phyloP scores from a whole-genome alignment of 1,284 basidiomycete species.

The Prillingera fragicola region DNA sequence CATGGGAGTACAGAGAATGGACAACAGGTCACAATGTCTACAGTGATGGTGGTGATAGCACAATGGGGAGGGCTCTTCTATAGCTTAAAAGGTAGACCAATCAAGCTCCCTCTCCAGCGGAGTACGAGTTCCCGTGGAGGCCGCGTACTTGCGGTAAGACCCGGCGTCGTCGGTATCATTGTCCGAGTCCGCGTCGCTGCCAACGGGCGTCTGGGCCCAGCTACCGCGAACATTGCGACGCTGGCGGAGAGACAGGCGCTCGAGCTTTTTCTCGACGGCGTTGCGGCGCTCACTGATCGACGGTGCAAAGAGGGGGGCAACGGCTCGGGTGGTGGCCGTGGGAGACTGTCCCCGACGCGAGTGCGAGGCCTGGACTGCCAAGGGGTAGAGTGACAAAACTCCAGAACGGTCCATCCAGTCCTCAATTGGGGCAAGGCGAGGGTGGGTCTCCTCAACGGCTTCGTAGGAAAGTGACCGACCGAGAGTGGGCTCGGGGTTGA shows the following conservation, averaged over 20 bases:
- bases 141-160: neutral
- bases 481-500: slow-evolving; percentile 16
- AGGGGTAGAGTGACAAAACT: slow-evolving; percentile 42
- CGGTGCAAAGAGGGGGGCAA: slow-evolving; percentile 37
- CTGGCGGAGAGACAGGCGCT: slow-evolving; percentile 26
- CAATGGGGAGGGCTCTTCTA: neutral
- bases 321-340: slow-evolving; percentile 19
- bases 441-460: slow-evolving; percentile 5
- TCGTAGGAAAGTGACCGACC: slow-evolving; percentile 3
- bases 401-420: slow-evolving; percentile 43
- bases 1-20: neutral
- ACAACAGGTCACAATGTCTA: neutral
- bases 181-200: slow-evolving; percentile 23
- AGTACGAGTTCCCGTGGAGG: slow-evolving; percentile 2
- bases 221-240: slow-evolving; percentile 17
- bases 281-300: slow-evolving; percentile 22
- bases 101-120: slow-evolving; percentile 15
- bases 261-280: slow-evolving; percentile 28
- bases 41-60: neutral
- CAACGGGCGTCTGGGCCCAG: slow-evolving; percentile 10
- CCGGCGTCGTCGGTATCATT: slow-evolving; percentile 12
- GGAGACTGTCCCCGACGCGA: slow-evolving; percentile 10
- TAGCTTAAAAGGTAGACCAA: slow-evolving; percentile 21
- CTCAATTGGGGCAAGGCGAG: slow-evolving; percentile 35
- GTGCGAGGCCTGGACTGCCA: slow-evolving; percentile 36